Base-by-base conservation (phyloP, 805 yeast genomes). In the Lachancea sp. region DNA sequence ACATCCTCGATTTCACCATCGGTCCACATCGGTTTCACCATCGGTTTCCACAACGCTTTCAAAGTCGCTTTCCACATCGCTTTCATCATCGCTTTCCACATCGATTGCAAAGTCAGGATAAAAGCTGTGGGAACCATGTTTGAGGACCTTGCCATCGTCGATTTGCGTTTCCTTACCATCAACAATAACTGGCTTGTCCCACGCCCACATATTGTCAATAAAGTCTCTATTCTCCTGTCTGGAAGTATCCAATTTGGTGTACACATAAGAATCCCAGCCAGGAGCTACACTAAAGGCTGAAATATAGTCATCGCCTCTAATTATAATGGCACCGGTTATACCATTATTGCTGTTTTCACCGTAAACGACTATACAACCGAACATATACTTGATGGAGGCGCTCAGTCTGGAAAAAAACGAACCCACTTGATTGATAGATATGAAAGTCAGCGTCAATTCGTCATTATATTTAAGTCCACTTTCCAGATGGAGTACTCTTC, bases 291-390 rank as follows among this genome's bases (percentile, higher is more conserved):
- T 84, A 63, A 90, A 87, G 49, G 96, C 98, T 67, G 97, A 95
- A 43, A 56, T 76, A 63, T 57, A 70, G 48, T 90, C 96, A 70
- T 90, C 86, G 60, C 98, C 98, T 74, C 97, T 88, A 62, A 90
- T 81, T 62, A 92, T 70, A 77, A 90, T 82, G 63, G 83, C 95
- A 75, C 96, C 97, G 56, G 85, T 72, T 65, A 90, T 89, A 75
- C 97, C 97, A 72, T 90, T 90, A 82, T 82, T 74, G 83, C 88
- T 90, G 88, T 88, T 87, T 75, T 85, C 97, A 71, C 98, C 98
- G 74, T 84, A 90, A 55, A 92, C 97, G 58, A 89, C 95, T 70
- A 83, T 67, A 62, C 80, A 74, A 63, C 97, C 98, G 66, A 90
- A 90, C 77, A 92, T 67, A 79, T 80, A 90, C 73, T 90, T 90